Evolutionary conservation across 306 rosid species (phyloP).

Genomic region (Prosopis cineraria): DNA sequence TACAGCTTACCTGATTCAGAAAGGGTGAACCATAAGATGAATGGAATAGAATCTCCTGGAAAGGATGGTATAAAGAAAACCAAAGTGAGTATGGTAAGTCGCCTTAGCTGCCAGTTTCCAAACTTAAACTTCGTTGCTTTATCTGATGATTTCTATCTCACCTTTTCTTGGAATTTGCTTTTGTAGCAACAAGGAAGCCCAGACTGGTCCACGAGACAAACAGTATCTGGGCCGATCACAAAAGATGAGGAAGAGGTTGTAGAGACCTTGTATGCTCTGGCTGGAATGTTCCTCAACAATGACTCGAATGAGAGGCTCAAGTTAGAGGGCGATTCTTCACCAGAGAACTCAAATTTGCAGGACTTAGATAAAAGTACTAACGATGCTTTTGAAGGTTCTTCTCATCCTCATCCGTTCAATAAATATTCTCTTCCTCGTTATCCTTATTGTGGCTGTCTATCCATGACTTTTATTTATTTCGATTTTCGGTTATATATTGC

Average conservation of each 20-base stretch:
- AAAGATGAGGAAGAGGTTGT: slow-evolving; percentile 94
- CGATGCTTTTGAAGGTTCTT: slow-evolving; percentile 58
- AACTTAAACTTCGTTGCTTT: slow-evolving; percentile 26
- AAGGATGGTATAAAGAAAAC: slow-evolving; percentile 48
- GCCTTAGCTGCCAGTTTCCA: slow-evolving; percentile 27
- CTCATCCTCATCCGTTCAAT: slow-evolving; percentile 3
- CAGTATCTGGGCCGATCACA: slow-evolving; percentile 54
- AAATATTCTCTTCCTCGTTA: not conserved
- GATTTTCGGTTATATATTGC: slow-evolving; percentile 28
- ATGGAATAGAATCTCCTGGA: slow-evolving; percentile 46
- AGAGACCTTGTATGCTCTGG: slow-evolving; percentile 77
- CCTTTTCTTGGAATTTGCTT: slow-evolving; percentile 39
- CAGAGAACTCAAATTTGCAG: slow-evolving; percentile 43
- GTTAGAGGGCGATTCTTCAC: slow-evolving; percentile 32
- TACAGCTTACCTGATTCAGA: slow-evolving; percentile 54
- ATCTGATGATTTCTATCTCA: slow-evolving; percentile 26
- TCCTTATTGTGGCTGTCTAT: slow-evolving; percentile 11
- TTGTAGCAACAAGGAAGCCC: slow-evolving; percentile 51
- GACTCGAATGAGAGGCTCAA: slow-evolving; percentile 37
- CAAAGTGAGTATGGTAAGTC: slow-evolving; percentile 48
- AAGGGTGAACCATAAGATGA: slow-evolving; percentile 47
- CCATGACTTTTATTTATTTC: not conserved
- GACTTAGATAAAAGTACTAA: slow-evolving; percentile 39
- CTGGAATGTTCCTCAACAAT: slow-evolving; percentile 66
- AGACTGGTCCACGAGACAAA: slow-evolving; percentile 40